Evolutionary conservation across 2,329 filamentous ascomycete genomes (phyloP).

Genomic region (Knoxdaviesia capensis): DNA sequence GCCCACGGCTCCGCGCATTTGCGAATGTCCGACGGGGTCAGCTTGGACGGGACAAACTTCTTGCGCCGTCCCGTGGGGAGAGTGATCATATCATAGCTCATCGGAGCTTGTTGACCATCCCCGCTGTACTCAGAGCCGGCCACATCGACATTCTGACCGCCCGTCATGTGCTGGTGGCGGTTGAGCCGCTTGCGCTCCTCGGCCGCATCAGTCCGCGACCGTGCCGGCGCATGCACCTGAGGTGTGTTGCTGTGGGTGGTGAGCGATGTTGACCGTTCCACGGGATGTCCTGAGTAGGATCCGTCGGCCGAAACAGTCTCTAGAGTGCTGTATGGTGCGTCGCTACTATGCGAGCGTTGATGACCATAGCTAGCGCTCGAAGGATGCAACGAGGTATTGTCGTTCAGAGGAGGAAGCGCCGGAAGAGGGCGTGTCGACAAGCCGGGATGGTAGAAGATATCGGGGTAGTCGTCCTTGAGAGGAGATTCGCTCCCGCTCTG

Average conservation of each 20-base stretch:
- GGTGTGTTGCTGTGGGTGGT: constrained; percentile 67
- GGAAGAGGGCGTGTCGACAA: constrained; percentile 45
- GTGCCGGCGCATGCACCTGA: constrained; percentile 57
- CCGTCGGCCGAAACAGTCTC: too few relatives aligned
- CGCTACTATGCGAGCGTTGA: too few relatives aligned
- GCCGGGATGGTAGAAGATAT: constrained; percentile 86
- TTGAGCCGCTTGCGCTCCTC: constrained; percentile 39
- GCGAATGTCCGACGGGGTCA: constrained; percentile 62
- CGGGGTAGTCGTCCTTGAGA: constrained; percentile 54
- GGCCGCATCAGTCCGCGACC: constrained; percentile 88
- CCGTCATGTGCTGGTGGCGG: constrained; percentile 14
- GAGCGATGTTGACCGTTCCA: constrained; percentile 59
- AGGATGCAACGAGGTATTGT: too few relatives aligned
- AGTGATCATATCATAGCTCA: constrained; percentile 65
- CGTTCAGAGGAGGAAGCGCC: constrained; percentile 29
- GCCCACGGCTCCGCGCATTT: constrained; percentile 86
- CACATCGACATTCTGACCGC: too few relatives aligned
- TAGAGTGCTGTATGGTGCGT: too few relatives aligned
- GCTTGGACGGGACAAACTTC: constrained; percentile 70
- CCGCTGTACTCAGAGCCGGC: too few relatives aligned
- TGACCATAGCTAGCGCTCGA: too few relatives aligned
- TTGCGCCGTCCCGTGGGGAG: constrained; percentile 61
- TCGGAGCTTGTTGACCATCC: constrained; percentile 10
- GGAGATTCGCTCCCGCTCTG: constrained; percentile 45
- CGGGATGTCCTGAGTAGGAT: constrained; percentile 1